phyloP scores from a whole-genome alignment of 371 early-diverging fungal species.

The Sanchytrium tribonematis region DNA sequence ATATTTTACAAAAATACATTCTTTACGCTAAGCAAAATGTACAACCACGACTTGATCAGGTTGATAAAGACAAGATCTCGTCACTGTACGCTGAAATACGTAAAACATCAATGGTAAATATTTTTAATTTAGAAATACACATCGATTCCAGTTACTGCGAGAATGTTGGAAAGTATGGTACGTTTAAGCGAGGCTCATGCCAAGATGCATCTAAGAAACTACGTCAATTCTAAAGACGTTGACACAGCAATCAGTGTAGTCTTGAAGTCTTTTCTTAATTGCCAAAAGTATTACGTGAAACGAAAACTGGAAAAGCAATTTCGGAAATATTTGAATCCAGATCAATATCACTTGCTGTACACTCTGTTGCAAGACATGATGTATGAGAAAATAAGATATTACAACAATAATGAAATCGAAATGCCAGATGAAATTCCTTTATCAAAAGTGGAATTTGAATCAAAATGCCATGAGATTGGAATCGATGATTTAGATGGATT shows the following conservation, averaged over 20 bases:
- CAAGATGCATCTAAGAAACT: slow-evolving; percentile 82
- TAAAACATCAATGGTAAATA: slow-evolving; percentile 45
- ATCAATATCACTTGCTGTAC: slow-evolving; percentile 45
- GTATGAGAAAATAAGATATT: slow-evolving; percentile 39
- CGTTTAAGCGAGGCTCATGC: slow-evolving; percentile 94
- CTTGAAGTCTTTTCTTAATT: slow-evolving; percentile 74
- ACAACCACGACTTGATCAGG: slow-evolving; percentile 48
- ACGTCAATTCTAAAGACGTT: slow-evolving; percentile 71
- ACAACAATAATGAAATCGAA: slow-evolving; percentile 19
- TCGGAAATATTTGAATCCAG: slow-evolving; percentile 40
- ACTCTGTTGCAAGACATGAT: slow-evolving; percentile 39
- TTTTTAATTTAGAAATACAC: slow-evolving; percentile 23
- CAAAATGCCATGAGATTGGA: slow-evolving; percentile 25
- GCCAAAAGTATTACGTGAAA: slow-evolving; percentile 88
- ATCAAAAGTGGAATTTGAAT: slow-evolving; percentile 10
- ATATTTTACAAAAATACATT: slow-evolving; percentile 80
- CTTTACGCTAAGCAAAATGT: slow-evolving; percentile 78
- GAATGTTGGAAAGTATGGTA: slow-evolving; percentile 93
- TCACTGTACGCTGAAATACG: slow-evolving; percentile 74
- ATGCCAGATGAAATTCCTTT: slow-evolving; percentile 23
- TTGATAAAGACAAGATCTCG: slow-evolving; percentile 63
- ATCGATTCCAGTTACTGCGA: slow-evolving; percentile 90
- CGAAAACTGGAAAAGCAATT: slow-evolving; percentile 27
- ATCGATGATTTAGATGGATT: not conserved
- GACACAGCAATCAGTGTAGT: slow-evolving; percentile 82